phyloP scores from a whole-genome alignment of 2,329 filamentous ascomycete species.

The Metarhizium guizhouense region DNA sequence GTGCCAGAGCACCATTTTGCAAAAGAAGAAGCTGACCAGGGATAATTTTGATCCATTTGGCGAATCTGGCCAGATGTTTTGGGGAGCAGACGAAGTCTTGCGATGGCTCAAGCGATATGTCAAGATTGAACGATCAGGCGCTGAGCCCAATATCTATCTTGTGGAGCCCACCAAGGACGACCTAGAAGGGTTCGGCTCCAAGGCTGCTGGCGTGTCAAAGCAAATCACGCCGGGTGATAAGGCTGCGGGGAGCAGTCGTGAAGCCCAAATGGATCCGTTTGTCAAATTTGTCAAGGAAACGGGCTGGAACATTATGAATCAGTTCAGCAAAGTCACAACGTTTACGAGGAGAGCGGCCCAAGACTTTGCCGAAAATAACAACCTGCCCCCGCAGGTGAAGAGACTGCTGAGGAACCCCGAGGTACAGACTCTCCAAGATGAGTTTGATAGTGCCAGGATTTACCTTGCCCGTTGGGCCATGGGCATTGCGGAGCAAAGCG shows the following conservation, averaged over 20 bases:
- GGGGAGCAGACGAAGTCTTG: conserved; percentile 93
- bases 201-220: conserved; percentile 35
- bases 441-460: conserved; percentile 91
- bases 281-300: conserved; percentile 92
- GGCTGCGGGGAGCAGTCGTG: conserved; percentile 33
- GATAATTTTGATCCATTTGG: conserved; percentile 89
- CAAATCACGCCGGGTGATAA: conserved; percentile 13
- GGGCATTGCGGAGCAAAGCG: conserved; percentile 96
- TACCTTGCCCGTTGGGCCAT: conserved; percentile 97
- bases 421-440: conserved; percentile 89
- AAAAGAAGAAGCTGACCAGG: conserved; percentile 76
- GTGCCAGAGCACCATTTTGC: conserved; percentile 88
- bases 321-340: conserved; percentile 93
- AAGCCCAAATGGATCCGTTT: conserved; percentile 83
- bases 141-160: conserved; percentile 85
- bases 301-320: conserved; percentile 92
- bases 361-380: conserved; percentile 84
- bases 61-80: conserved; percentile 80
- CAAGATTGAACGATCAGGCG: conserved; percentile 69
- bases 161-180: conserved; percentile 84
- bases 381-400: conserved; percentile 78
- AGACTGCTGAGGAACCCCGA: conserved; percentile 83
- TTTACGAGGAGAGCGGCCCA: conserved; percentile 90
- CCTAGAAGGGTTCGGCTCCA: conserved; percentile 66
- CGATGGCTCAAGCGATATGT: conserved; percentile 85